A percentile compares a stretch with the other conserved stretches of the same genome.
These are phyloP conservation scores for Cicer cuneatum DNA, from an alignment of 306 rosid genomes.

Conservation along the genomic window DNA sequence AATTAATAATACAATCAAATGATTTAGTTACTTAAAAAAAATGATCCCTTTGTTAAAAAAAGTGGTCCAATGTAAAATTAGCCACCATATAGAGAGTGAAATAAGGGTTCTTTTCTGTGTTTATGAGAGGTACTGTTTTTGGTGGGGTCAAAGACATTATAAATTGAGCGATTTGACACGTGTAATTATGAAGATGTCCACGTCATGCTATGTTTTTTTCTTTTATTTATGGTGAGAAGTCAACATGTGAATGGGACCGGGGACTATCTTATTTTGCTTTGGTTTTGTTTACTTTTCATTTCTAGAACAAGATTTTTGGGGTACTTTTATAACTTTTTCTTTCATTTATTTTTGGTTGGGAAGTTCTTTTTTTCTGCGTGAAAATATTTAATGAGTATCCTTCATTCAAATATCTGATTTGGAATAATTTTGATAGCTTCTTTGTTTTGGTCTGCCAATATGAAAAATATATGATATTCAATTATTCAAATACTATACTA, in stretches of 20 bases:
- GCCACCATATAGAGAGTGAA: conserved; percentile 22
- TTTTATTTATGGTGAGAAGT: conserved; percentile 51
- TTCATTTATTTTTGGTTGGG: neutral
- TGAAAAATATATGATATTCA: neutral
- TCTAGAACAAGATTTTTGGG: conserved; percentile 40
- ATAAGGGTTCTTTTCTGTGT: conserved; percentile 5
- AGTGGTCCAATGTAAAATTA: too few species aligned
- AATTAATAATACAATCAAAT: too few species aligned
- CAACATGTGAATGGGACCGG: conserved; percentile 61
- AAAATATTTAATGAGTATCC: conserved; percentile 20
- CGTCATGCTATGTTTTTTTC: conserved; percentile 2
- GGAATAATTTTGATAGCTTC: conserved; percentile 2
- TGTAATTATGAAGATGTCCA: conserved; percentile 17
- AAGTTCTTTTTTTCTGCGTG: conserved; percentile 31
- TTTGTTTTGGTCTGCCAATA: neutral
- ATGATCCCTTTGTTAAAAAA: too few species aligned
- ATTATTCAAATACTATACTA: neutral
- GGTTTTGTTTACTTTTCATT: conserved; percentile 21
- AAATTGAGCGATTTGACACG: conserved; percentile 37
- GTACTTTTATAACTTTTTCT: conserved; percentile 14
- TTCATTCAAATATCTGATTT: neutral
- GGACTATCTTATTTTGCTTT: conserved; percentile 50
- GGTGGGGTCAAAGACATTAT: conserved; percentile 45
- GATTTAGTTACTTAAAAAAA: too few species aligned
- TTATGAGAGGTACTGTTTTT: conserved; percentile 40